Evolutionary conservation across 2,329 filamentous ascomycete species (phyloP).

Genomic region (Colletotrichum brevisporum): DNA sequence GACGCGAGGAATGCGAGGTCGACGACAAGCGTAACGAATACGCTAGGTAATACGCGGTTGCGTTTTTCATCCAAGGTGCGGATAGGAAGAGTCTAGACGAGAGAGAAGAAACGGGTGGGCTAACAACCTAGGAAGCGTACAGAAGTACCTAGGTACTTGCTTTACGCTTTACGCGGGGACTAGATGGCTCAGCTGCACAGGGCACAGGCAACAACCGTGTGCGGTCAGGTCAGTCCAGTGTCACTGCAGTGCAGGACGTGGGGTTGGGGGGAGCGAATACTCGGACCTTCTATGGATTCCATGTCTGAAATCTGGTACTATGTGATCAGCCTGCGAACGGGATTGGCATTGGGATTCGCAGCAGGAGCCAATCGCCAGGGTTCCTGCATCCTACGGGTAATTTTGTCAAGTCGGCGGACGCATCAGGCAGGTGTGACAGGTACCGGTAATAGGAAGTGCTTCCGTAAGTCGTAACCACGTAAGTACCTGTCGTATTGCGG

Average conservation of each 20-base stretch:
- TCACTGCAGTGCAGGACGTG: no score
- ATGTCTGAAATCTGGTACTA: no score
- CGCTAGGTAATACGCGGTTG: slow-evolving; percentile 23
- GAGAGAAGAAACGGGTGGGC: no score
- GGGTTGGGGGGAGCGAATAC: no score
- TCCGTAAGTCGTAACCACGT: neutral
- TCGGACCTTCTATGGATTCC: no score
- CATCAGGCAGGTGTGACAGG: slow-evolving; percentile 5
- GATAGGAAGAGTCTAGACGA: no score
- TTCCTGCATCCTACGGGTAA: slow-evolving; percentile 13
- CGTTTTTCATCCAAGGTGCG: neutral
- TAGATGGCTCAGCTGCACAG: neutral
- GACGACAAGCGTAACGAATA: neutral
- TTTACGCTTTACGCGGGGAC: no score
- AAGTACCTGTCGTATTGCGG: neutral
- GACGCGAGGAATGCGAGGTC: slow-evolving; percentile 22
- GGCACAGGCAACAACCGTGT: neutral
- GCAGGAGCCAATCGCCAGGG: slow-evolving; percentile 11
- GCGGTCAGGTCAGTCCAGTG: no score
- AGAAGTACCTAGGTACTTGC: no score
- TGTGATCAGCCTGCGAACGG: neutral
- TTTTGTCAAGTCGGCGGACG: slow-evolving; percentile 8
- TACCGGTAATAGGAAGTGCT: neutral
- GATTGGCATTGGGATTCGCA: slow-evolving; percentile 16
- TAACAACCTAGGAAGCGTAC: no score